Evolutionary conservation across 148 eudicot genomes (phyloP).

Genomic region (Polygonum aviculare): DNA sequence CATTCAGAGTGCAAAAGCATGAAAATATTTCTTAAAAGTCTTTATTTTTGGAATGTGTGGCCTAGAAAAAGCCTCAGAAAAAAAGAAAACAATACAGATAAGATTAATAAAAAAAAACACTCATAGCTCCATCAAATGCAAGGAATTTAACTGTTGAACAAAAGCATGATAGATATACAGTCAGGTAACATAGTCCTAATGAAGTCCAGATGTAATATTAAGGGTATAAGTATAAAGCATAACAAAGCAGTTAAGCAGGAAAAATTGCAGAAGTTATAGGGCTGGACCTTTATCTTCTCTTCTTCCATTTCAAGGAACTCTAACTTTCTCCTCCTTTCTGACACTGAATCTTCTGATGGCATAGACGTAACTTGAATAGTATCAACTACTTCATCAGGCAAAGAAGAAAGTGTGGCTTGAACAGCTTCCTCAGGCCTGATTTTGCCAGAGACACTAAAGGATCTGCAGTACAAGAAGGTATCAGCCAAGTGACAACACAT

Average conservation of each 20-base stretch:
- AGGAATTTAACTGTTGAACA: not conserved
- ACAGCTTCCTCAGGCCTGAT: slow-evolving; percentile 70
- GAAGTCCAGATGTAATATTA: not conserved
- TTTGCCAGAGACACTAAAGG: slow-evolving; percentile 70
- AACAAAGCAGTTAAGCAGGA: not conserved
- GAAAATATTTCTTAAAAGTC: not conserved
- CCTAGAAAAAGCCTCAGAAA: no score
- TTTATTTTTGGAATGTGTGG: not conserved
- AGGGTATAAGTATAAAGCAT: not conserved
- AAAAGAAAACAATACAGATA: not conserved
- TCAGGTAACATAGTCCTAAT: not conserved
- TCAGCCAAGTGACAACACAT: not conserved
- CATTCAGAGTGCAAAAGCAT: not conserved
- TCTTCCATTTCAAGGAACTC: slow-evolving; percentile 83
- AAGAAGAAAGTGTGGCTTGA: slow-evolving; percentile 58
- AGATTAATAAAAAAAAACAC: not conserved
- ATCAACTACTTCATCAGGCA: slow-evolving; percentile 82
- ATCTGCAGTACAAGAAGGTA: slow-evolving; percentile 28
- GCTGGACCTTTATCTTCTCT: slow-evolving; percentile 59
- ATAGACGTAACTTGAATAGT: slow-evolving; percentile 55
- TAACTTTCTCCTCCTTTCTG: slow-evolving; percentile 79
- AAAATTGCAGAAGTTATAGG: not conserved
- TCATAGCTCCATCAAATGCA: not conserved
- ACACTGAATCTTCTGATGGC: slow-evolving; percentile 66
- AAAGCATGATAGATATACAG: not conserved